These are phyloP conservation scores for Dactylellina parvicollis DNA, from an alignment of 2,329 filamentous ascomycete genomes.

Conservation along the genomic window DNA sequence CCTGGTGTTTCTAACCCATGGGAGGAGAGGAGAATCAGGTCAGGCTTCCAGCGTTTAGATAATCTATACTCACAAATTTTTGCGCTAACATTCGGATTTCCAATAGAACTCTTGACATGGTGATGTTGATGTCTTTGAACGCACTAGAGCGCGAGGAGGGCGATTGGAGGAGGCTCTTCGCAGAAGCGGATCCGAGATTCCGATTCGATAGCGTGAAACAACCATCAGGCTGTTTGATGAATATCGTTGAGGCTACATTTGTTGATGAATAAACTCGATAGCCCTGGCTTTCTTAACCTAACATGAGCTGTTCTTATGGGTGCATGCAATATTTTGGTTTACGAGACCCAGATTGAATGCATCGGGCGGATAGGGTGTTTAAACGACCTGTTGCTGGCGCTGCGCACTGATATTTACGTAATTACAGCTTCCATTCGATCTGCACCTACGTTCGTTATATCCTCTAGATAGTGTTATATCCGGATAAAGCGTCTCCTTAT, in stretches of 20 bases:
- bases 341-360: too few species aligned
- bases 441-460: too few species aligned
- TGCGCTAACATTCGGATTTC: slow-evolving; percentile 53
- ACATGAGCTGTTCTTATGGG: background rate
- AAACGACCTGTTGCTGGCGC: too few species aligned
- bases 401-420: too few species aligned
- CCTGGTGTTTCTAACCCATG: slow-evolving; percentile 50
- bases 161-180: slow-evolving; percentile 60
- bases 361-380: too few species aligned
- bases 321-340: background rate
- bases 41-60: slow-evolving; percentile 15
- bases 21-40: slow-evolving; percentile 58
- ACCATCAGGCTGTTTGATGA: slow-evolving; percentile 50
- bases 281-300: background rate
- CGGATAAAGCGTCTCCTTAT: too few species aligned
- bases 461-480: too few species aligned
- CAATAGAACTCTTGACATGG: slow-evolving; percentile 59
- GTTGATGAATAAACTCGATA: slow-evolving; percentile 22
- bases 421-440: too few species aligned
- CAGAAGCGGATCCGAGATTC: slow-evolving; percentile 56
- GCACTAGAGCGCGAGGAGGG: slow-evolving; percentile 60
- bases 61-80: background rate
- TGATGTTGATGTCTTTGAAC: slow-evolving; percentile 61
- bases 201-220: slow-evolving; percentile 44
- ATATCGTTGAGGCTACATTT: slow-evolving; percentile 52